These are phyloP conservation scores for Trichoderma sp. DNA, from an alignment of 2,329 filamentous ascomycete species.

Conservation along the genomic window DNA sequence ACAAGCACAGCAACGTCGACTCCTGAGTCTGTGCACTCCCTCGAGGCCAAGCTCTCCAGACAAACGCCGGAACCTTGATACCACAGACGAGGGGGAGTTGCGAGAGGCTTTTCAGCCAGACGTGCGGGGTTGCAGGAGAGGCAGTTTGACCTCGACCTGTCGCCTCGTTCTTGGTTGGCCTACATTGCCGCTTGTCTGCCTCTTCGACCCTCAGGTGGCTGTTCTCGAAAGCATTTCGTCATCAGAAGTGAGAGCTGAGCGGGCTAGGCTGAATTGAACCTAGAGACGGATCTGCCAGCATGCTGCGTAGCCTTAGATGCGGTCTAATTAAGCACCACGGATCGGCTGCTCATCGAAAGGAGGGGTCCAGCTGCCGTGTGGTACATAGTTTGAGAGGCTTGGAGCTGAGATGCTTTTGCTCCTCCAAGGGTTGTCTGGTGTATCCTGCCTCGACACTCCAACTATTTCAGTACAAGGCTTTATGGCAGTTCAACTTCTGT, in stretches of 20 bases:
- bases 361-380: background rate
- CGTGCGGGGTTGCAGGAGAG: conserved; percentile 10
- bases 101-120: background rate
- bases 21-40: background rate
- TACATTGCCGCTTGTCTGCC: conserved; percentile 20
- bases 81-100: background rate
- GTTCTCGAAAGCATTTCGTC: conserved; percentile 21
- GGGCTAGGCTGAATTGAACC: conserved; percentile 22
- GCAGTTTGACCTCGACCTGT: conserved; percentile 9
- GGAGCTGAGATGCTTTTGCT: too few species aligned
- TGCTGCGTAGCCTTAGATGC: background rate
- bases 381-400: too few species aligned
- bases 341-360: background rate
- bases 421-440: too few species aligned
- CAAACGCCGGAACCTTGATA: background rate
- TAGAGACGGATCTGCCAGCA: conserved; percentile 20
- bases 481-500: background rate
- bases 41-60: background rate
- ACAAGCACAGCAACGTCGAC: background rate
- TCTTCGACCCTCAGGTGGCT: conserved; percentile 7
- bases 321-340: conserved; percentile 7
- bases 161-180: conserved; percentile 8
- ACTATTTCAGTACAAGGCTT: too few species aligned
- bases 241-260: conserved; percentile 20
- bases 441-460: too few species aligned